A percentile compares a stretch with the other conserved stretches of the same genome.
phyloP scores from a whole-genome alignment of 2,329 filamentous ascomycete genomes.

The Penicillium sp. region DNA sequence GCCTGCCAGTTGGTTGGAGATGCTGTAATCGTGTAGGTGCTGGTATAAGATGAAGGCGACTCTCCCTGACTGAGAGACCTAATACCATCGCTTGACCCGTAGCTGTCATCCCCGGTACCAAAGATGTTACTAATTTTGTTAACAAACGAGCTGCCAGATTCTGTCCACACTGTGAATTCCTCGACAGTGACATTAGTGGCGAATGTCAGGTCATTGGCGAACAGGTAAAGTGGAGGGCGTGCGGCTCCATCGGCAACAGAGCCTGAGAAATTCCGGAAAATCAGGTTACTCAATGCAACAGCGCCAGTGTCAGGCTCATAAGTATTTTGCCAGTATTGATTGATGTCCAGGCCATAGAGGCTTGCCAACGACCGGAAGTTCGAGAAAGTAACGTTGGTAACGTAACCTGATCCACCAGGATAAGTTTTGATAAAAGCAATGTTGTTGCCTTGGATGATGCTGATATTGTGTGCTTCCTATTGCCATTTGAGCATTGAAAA shows the following conservation, averaged over 20 bases:
- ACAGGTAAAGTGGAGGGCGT: slow-evolving; percentile 32
- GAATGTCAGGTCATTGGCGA: slow-evolving; percentile 34
- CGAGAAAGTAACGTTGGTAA: slow-evolving; percentile 36
- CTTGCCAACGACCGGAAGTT: slow-evolving; percentile 28
- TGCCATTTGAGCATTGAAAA: background rate
- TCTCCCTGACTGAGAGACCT: background rate
- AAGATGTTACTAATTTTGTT: slow-evolving; percentile 40
- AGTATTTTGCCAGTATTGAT: slow-evolving; percentile 30
- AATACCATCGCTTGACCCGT: slow-evolving; percentile 14
- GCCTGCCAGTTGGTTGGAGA: slow-evolving; percentile 29
- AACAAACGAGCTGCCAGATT: slow-evolving; percentile 20
- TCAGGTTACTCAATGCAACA: slow-evolving; percentile 23
- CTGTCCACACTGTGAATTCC: slow-evolving; percentile 39
- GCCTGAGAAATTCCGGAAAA: slow-evolving; percentile 32
- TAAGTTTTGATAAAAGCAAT: slow-evolving; percentile 44
- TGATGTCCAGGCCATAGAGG: slow-evolving; percentile 24
- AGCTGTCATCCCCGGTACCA: slow-evolving; percentile 30
- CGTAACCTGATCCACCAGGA: slow-evolving; percentile 40
- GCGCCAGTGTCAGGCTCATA: slow-evolving; percentile 24
- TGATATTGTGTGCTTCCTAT: slow-evolving; percentile 37
- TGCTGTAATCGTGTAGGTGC: slow-evolving; percentile 30
- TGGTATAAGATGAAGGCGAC: slow-evolving; percentile 26
- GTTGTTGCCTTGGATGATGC: slow-evolving; percentile 39
- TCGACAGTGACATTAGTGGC: slow-evolving; percentile 33
- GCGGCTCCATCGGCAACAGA: slow-evolving; percentile 32